Evolutionary conservation across 1,139 yeast species (phyloP).

Genomic region (Arxiozyma slooffiae): DNA sequence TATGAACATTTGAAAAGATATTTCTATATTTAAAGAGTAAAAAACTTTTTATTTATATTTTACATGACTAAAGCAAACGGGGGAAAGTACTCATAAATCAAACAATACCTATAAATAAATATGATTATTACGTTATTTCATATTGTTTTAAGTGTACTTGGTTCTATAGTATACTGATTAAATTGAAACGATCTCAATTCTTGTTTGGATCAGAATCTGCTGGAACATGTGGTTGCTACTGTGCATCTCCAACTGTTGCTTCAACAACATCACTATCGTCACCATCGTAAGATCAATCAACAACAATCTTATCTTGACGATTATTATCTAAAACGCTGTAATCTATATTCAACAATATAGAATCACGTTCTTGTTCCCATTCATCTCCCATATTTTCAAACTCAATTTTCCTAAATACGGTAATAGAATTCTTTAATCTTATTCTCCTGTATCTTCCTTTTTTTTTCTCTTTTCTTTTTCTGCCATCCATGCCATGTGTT

Average conservation of each 20-base stretch:
- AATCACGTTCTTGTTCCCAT: slow-evolving; percentile 59
- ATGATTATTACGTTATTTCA: background rate
- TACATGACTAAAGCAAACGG: background rate
- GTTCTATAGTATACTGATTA: background rate
- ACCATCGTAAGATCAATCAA: slow-evolving; percentile 58
- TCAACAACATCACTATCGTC: slow-evolving; percentile 16
- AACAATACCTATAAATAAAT: background rate
- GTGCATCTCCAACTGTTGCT: slow-evolving; percentile 1
- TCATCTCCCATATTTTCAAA: slow-evolving; percentile 61
- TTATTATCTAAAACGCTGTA: slow-evolving; percentile 23
- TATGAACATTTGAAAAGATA: background rate
- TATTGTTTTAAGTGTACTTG: background rate
- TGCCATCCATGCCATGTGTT: slow-evolving; percentile 97
- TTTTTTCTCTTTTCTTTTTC: slow-evolving; percentile 70
- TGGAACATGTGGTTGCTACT: slow-evolving; percentile 1
- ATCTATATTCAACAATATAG: slow-evolving; percentile 66
- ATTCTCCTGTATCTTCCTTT: slow-evolving; percentile 41
- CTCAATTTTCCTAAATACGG: slow-evolving; percentile 65
- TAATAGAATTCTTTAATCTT: slow-evolving; percentile 60
- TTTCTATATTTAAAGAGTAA: background rate
- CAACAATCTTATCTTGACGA: slow-evolving; percentile 36
- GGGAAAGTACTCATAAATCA: background rate
- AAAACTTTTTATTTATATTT: background rate
- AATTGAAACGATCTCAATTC: background rate
- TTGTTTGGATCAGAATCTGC: slow-evolving; percentile 19